phyloP scores from a whole-genome alignment of 345 rosid species.

The Ceriops zippeliana region DNA sequence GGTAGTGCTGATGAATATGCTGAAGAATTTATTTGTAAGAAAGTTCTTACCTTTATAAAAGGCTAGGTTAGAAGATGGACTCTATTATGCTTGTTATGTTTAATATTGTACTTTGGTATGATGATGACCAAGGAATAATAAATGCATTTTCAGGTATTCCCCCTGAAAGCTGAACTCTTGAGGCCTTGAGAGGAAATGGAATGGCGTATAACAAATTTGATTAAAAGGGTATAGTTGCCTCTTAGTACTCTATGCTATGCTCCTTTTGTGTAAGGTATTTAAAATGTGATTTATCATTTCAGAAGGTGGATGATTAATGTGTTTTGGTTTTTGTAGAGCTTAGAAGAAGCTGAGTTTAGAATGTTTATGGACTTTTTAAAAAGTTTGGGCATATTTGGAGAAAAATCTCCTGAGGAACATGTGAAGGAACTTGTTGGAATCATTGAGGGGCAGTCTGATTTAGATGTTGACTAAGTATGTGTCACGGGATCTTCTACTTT shows the following conservation, averaged over 20 bases:
- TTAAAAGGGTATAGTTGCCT: constrained; percentile 57
- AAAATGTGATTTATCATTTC: background rate
- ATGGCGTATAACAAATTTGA: constrained; percentile 79
- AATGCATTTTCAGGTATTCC: constrained; percentile 62
- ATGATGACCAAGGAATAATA: constrained; percentile 9
- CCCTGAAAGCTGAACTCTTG: constrained; percentile 79
- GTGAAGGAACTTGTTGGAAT: constrained; percentile 87
- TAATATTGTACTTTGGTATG: background rate
- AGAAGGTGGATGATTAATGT: constrained; percentile 11
- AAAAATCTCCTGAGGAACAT: constrained; percentile 83
- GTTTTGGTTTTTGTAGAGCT: constrained; percentile 47
- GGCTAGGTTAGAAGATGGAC: constrained; percentile 49
- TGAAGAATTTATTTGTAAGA: constrained; percentile 73
- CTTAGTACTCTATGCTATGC: background rate
- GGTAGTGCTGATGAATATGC: constrained; percentile 62
- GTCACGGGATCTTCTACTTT: too few species aligned
- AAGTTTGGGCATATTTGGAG: constrained; percentile 84
- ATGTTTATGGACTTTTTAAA: constrained; percentile 98
- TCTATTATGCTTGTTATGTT: background rate
- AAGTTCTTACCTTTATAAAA: constrained; percentile 72
- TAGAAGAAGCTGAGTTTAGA: constrained; percentile 87
- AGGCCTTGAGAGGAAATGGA: constrained; percentile 97
- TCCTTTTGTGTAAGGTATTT: background rate
- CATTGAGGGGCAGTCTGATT: constrained; percentile 91
- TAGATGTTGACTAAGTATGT: constrained; percentile 33